Evolutionary conservation across 805 yeast genomes (phyloP).

Genomic region (Cyberlindnera mycetangii): DNA sequence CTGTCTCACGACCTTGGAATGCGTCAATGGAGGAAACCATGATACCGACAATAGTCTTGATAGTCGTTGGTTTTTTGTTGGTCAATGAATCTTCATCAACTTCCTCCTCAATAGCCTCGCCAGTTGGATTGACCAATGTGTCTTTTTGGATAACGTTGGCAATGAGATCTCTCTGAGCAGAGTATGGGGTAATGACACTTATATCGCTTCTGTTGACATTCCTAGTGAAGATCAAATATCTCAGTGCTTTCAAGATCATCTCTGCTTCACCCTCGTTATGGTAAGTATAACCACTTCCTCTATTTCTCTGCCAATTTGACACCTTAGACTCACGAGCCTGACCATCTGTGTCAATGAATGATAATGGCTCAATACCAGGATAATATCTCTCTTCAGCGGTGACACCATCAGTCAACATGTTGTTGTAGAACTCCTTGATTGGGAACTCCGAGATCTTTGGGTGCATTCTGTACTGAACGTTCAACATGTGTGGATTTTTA

Average conservation of each 20-base stretch:
- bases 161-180: constrained; percentile 67
- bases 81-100: constrained; percentile 49
- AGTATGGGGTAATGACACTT: constrained; percentile 72
- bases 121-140: constrained; percentile 52
- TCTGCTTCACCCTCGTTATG: constrained; percentile 53
- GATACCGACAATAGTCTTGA: constrained; percentile 39
- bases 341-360: constrained; percentile 58
- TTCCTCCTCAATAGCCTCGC: constrained; percentile 45
- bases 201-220: constrained; percentile 47
- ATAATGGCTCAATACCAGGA: constrained; percentile 52
- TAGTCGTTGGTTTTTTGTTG: constrained; percentile 14
- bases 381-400: constrained; percentile 46
- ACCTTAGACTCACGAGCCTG: constrained; percentile 46
- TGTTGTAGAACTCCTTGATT: constrained; percentile 47
- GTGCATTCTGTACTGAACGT: constrained; percentile 69
- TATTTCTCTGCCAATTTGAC: constrained; percentile 39
- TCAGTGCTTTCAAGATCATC: constrained; percentile 45
- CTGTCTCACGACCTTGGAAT: constrained; percentile 86
- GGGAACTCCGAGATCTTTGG: constrained; percentile 62
- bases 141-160: constrained; percentile 49
- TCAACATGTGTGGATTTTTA: constrained; percentile 60
- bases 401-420: constrained; percentile 55
- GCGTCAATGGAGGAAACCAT: constrained; percentile 70
- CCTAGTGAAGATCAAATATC: constrained; percentile 51
- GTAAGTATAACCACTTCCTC: constrained; percentile 55